A percentile compares a stretch with the other conserved stretches of the same genome.
Evolutionary conservation across 805 yeast genomes (phyloP).

Genomic region (Cyberlindnera xishuangbannaensis): DNA sequence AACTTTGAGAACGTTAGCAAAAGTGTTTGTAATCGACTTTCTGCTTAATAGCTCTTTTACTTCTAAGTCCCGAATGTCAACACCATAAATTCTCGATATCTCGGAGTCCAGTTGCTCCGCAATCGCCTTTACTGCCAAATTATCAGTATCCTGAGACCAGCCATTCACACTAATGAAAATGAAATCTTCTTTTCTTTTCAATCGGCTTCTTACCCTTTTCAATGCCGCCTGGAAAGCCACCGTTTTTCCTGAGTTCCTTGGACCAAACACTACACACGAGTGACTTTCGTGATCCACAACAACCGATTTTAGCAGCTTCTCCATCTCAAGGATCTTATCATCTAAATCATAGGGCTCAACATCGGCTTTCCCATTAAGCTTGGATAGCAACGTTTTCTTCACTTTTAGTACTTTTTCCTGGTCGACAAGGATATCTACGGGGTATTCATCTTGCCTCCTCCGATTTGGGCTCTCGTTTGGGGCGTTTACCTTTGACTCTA

Average conservation of each 20-base stretch:
- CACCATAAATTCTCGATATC: slow-evolving; percentile 28
- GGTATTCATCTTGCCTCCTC: slow-evolving; percentile 1
- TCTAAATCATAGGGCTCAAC: slow-evolving; percentile 32
- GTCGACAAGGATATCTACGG: background rate
- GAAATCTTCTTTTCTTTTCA: slow-evolving; percentile 42
- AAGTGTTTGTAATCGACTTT: slow-evolving; percentile 53
- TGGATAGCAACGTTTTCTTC: slow-evolving; percentile 4
- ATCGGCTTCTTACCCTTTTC: slow-evolving; percentile 19
- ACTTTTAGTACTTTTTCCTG: background rate
- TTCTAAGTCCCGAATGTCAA: slow-evolving; percentile 21
- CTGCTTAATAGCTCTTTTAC: slow-evolving; percentile 36
- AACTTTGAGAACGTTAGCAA: slow-evolving; percentile 49
- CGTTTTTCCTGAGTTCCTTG: slow-evolving; percentile 74
- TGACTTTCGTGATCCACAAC: slow-evolving; percentile 69
- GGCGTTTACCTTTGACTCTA: background rate
- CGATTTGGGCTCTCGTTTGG: too few species aligned
- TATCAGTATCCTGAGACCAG: slow-evolving; percentile 65
- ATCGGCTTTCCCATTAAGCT: slow-evolving; percentile 9
- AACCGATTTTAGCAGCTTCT: slow-evolving; percentile 55
- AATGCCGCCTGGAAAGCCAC: slow-evolving; percentile 55
- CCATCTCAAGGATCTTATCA: slow-evolving; percentile 41
- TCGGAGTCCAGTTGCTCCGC: slow-evolving; percentile 72
- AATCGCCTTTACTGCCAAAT: slow-evolving; percentile 74
- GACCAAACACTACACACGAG: slow-evolving; percentile 76
- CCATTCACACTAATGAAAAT: slow-evolving; percentile 67